Evolutionary conservation across 306 rosid genomes (phyloP).

Genomic region (Quercus cerris): DNA sequence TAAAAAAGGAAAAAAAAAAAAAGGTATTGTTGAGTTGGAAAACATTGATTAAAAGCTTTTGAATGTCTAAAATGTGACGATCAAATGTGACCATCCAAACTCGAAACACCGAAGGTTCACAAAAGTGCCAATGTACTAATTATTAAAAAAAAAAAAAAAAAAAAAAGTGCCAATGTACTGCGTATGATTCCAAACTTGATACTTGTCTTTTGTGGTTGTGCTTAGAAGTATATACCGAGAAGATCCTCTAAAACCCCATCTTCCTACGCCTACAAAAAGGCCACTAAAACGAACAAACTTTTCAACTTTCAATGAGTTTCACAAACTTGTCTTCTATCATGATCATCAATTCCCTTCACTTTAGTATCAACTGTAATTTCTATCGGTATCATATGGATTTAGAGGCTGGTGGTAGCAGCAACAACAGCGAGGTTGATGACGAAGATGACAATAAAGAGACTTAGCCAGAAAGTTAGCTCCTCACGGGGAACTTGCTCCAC

Average conservation of each 20-base stretch:
- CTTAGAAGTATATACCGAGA: constrained; percentile 28
- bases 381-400: background rate
- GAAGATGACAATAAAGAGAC: background rate
- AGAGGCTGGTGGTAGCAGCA: background rate
- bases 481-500: background rate
- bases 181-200: background rate
- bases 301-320: background rate
- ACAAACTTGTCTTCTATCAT: background rate
- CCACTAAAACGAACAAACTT: background rate
- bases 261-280: constrained; percentile 23
- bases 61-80: background rate
- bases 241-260: constrained; percentile 23
- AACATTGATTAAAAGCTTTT: background rate
- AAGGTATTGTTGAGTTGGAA: background rate
- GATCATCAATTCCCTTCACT: background rate
- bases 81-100: no score
- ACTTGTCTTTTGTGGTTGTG: background rate
- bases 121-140: no score
- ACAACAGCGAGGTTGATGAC: background rate
- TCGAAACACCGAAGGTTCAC: no score
- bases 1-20: background rate
- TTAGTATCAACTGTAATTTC: background rate
- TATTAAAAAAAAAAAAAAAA: no score
- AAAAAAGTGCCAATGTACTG: no score
- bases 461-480: background rate